These are phyloP conservation scores for Edaphochlamys debaryana DNA, from an alignment of 139 green algal genomes.

Conservation along the genomic window DNA sequence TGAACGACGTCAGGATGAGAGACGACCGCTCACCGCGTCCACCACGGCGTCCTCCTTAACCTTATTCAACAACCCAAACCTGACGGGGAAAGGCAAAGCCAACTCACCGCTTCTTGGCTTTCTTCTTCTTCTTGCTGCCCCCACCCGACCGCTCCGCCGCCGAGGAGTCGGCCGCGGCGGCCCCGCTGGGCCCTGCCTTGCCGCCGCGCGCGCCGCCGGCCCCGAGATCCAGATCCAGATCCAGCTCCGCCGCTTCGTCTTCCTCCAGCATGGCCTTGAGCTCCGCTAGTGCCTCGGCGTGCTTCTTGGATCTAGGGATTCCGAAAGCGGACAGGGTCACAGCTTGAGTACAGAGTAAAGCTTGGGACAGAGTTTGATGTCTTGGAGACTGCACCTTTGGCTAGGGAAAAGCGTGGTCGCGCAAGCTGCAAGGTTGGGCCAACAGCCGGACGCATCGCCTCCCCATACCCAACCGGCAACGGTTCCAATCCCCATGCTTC, in stretches of 20 bases:
- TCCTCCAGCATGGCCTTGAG: constrained; percentile 64
- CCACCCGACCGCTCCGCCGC: background rate
- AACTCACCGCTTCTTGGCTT: constrained; percentile 33
- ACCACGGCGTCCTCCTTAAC: too few species aligned
- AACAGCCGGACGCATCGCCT: too few species aligned
- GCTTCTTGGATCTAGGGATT: constrained; percentile 76
- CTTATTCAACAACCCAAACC: too few species aligned
- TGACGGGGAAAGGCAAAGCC: too few species aligned
- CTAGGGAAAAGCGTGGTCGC: too few species aligned
- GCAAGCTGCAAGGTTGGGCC: too few species aligned
- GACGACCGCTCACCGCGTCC: background rate
- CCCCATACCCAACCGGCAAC: too few species aligned
- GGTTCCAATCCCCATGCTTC: too few species aligned
- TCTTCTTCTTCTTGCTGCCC: constrained; percentile 47
- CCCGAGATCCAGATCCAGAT: background rate
- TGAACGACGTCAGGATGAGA: background rate
- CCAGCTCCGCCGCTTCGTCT: constrained; percentile 57
- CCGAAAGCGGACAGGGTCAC: too few species aligned
- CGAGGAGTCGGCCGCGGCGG: background rate
- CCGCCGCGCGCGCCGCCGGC: constrained; percentile 18
- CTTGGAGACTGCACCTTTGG: too few species aligned
- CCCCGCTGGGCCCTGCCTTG: background rate
- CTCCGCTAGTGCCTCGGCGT: constrained; percentile 67
- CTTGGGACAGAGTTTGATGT: too few species aligned
- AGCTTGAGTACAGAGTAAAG: too few species aligned